phyloP scores from a whole-genome alignment of 2,329 filamentous ascomycete genomes.

The Cercospora berteroae region DNA sequence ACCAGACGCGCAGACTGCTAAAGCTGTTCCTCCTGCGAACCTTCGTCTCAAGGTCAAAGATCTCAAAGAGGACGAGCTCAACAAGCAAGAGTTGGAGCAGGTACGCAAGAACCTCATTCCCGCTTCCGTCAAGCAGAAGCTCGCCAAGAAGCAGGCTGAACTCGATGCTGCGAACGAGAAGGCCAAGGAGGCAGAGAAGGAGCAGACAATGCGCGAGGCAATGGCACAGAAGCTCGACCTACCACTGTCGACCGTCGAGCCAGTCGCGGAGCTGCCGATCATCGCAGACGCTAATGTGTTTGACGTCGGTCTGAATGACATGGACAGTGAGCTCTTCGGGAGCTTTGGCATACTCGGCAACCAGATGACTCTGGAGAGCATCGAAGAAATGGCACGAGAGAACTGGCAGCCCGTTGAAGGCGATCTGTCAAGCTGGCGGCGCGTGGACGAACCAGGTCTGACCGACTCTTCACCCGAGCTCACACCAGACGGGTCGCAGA shows the following conservation, averaged over 20 bases:
- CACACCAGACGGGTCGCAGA: slow-evolving; percentile 36
- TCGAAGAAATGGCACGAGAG: slow-evolving; percentile 5
- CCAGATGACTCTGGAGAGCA: slow-evolving; percentile 9
- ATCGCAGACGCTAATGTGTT: slow-evolving; percentile 13
- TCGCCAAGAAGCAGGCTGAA: slow-evolving; percentile 25
- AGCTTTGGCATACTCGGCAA: slow-evolving; percentile 6
- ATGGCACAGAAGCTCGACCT: slow-evolving; percentile 33
- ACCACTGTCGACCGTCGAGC: slow-evolving; percentile 8
- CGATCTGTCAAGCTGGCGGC: slow-evolving; percentile 11
- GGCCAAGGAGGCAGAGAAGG: slow-evolving; percentile 21
- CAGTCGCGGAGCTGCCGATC: neutral
- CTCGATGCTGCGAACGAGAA: slow-evolving; percentile 22
- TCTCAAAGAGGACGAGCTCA: slow-evolving; percentile 19
- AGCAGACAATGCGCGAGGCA: slow-evolving; percentile 34
- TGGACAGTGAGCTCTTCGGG: neutral
- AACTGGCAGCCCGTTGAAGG: slow-evolving; percentile 3
- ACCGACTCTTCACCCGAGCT: slow-evolving; percentile 26
- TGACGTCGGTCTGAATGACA: slow-evolving; percentile 9
- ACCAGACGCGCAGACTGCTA: slow-evolving; percentile 28
- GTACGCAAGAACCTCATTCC: slow-evolving; percentile 16
- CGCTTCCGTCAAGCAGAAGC: slow-evolving; percentile 17
- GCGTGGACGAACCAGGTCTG: neutral
- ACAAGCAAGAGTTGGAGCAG: slow-evolving; percentile 17
- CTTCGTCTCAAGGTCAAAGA: slow-evolving; percentile 21
- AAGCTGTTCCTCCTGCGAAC: slow-evolving; percentile 8